These are phyloP conservation scores for Haplosporangium gracile DNA, from an alignment of 192 early-diverging fungal genomes.

Conservation along the genomic window DNA sequence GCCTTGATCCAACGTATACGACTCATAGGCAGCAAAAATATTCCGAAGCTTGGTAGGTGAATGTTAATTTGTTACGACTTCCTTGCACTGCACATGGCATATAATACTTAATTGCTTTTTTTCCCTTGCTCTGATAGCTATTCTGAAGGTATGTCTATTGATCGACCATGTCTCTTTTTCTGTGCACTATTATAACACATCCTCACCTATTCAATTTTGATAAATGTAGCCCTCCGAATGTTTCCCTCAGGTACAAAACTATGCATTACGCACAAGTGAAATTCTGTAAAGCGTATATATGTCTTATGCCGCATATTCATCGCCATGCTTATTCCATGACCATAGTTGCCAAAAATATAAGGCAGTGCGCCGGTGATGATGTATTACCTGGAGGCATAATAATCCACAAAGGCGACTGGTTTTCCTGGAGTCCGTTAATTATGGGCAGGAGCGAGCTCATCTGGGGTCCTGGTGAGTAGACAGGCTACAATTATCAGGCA, in stretches of 20 bases:
- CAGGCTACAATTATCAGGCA: neutral
- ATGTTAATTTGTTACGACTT: neutral
- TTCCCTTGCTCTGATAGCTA: conserved; percentile 4
- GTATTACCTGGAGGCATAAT: conserved; percentile 69
- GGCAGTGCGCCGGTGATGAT: conserved; percentile 65
- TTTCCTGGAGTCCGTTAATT: conserved; percentile 60
- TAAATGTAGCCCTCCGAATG: conserved; percentile 67
- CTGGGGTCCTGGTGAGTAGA: neutral
- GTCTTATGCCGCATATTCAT: neutral
- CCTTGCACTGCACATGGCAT: neutral
- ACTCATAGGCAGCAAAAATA: conserved; percentile 11
- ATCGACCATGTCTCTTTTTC: neutral
- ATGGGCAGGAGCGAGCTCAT: conserved; percentile 4
- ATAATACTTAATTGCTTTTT: neutral
- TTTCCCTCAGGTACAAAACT: conserved; percentile 68
- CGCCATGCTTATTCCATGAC: neutral
- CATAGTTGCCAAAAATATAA: conserved; percentile 38
- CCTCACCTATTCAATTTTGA: conserved; percentile 7
- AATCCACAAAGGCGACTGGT: conserved; percentile 60
- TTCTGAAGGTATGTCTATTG: conserved; percentile 8
- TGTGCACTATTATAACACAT: neutral
- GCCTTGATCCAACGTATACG: neutral
- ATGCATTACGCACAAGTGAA: no score
- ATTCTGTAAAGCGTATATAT: no score
- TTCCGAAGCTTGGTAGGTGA: conserved; percentile 19